A percentile compares a stretch with the other conserved stretches of the same genome.
Evolutionary conservation across 2,329 filamentous ascomycete genomes (phyloP).

Genomic region (Fusarium buxicola): DNA sequence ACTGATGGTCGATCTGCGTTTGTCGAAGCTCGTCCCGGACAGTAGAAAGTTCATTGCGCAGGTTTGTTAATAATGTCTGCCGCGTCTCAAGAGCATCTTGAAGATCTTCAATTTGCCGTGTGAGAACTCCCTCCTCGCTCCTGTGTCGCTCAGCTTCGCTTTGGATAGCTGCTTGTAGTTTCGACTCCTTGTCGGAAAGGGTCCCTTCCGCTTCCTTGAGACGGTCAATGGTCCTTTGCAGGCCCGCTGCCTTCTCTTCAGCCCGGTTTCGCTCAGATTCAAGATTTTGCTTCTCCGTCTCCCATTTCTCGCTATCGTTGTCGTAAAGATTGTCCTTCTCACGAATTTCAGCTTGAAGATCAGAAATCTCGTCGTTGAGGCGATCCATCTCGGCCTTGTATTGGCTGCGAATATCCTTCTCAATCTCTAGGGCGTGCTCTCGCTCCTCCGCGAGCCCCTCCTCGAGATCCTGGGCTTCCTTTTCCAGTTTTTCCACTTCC

Average conservation of each 20-base stretch:
- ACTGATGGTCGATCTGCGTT: constrained; percentile 71
- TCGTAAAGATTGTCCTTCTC: constrained; percentile 78
- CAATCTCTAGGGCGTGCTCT: constrained; percentile 68
- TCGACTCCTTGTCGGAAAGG: constrained; percentile 74
- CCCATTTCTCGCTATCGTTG: constrained; percentile 79
- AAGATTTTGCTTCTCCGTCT: constrained; percentile 70
- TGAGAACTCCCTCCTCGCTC: constrained; percentile 76
- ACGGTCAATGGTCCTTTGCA: constrained; percentile 77
- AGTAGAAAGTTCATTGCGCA: constrained; percentile 73
- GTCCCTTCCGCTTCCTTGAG: constrained; percentile 76
- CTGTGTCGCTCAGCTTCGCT: constrained; percentile 78
- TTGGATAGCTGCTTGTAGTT: constrained; percentile 74
- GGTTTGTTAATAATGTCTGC: constrained; percentile 72
- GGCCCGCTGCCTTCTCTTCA: constrained; percentile 73
- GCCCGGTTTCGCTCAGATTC: constrained; percentile 74
- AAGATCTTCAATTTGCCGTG: constrained; percentile 79
- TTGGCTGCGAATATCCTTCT: constrained; percentile 66
- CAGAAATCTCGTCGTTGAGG: constrained; percentile 69
- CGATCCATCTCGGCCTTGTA: constrained; percentile 61
- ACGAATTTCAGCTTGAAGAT: constrained; percentile 72
- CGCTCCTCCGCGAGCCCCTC: constrained; percentile 64
- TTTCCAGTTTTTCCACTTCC: constrained; percentile 66
- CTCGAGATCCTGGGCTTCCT: constrained; percentile 60
- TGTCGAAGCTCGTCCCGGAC: constrained; percentile 78
- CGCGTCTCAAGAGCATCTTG: constrained; percentile 77